Conservation (phyloP, 83 land plant genomes). For the Diphasiastrum complanatum region DNA sequence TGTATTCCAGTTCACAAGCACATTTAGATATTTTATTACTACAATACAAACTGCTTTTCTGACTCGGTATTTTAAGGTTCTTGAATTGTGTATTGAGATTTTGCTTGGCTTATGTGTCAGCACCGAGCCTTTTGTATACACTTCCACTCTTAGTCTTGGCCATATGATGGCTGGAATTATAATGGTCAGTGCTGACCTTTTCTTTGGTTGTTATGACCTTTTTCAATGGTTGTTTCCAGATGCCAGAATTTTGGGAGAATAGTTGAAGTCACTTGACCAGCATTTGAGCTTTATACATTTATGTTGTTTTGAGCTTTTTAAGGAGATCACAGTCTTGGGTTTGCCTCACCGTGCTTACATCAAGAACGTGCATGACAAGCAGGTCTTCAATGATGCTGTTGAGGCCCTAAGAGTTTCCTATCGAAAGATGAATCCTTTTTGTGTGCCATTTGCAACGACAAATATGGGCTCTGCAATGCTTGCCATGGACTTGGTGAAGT, state of each 20-base stretch:
- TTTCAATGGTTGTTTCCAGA: no score
- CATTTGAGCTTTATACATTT: not conserved
- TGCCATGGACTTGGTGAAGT: slow-evolving; percentile 96
- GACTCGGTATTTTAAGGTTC: not conserved
- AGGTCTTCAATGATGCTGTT: slow-evolving; percentile 90
- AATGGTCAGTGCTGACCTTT: no score
- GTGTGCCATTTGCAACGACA: slow-evolving; percentile 95
- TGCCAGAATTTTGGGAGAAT: no score
- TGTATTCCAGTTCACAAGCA: no score
- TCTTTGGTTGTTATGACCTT: no score
- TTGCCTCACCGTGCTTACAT: not conserved
- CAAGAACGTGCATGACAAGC: slow-evolving; percentile 12
- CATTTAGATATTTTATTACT: no score
- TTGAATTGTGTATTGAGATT: not conserved
- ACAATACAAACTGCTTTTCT: no score
- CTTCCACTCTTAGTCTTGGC: no score
- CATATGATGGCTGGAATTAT: no score
- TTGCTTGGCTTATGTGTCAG: no score
- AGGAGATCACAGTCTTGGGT: not conserved
- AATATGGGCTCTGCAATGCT: slow-evolving; percentile 99
- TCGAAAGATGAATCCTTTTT: slow-evolving; percentile 94
- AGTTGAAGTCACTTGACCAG: no score
- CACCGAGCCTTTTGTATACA: no score
- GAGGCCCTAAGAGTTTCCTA: slow-evolving; percentile 81
- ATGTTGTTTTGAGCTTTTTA: not conserved